These are phyloP conservation scores for Verticillium nubilum DNA, from an alignment of 2,329 filamentous ascomycete genomes.

Conservation along the genomic window DNA sequence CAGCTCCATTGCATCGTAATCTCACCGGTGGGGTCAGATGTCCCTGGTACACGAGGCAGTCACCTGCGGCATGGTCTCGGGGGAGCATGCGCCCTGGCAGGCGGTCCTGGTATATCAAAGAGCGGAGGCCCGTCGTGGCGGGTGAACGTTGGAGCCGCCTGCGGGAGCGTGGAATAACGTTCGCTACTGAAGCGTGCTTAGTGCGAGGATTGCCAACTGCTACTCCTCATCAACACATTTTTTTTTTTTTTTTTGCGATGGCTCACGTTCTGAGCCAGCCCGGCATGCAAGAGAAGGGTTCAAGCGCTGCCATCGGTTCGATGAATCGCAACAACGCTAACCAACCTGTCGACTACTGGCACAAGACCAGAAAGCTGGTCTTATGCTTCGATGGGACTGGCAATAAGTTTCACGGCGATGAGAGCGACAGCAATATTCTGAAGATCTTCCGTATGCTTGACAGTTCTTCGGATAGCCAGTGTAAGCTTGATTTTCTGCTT, in stretches of 20 bases:
- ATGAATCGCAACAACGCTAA: neutral
- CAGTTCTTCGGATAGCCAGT: slow-evolving; percentile 55
- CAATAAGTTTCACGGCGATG: slow-evolving; percentile 58
- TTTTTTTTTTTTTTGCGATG: no score
- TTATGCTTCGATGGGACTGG: slow-evolving; percentile 61
- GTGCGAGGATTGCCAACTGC: no score
- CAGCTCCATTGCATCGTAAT: neutral
- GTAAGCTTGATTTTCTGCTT: slow-evolving; percentile 21
- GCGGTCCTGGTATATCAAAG: neutral
- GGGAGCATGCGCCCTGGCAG: neutral
- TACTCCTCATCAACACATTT: neutral
- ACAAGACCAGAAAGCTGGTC: slow-evolving; percentile 38
- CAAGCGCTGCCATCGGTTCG: neutral
- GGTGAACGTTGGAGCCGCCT: neutral
- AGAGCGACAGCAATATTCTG: slow-evolving; percentile 60
- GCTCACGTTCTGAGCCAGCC: neutral
- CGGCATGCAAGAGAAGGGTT: neutral
- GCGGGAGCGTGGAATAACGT: neutral
- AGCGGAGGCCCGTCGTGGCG: neutral
- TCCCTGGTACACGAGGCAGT: neutral
- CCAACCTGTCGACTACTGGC: neutral
- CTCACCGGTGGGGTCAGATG: neutral
- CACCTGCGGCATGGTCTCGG: neutral
- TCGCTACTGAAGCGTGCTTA: neutral
- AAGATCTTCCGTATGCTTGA: slow-evolving; percentile 69